Percentiles rank a stretch among this genome's conserved stretches.
phyloP scores from a whole-genome alignment of 1,284 basidiomycete genomes.

The Xerocomus tenax region DNA sequence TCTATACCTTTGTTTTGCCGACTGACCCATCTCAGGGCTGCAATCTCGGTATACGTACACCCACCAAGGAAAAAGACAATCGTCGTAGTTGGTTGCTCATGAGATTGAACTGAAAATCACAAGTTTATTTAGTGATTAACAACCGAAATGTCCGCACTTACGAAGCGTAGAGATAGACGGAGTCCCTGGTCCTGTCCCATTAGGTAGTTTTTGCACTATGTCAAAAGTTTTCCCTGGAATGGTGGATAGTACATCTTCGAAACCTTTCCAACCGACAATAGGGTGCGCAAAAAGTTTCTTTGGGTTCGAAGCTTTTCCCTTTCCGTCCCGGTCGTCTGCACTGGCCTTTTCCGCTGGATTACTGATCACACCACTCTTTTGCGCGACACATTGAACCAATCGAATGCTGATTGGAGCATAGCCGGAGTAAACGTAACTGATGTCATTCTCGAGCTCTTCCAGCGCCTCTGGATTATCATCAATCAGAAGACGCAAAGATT shows the following conservation, averaged over 20 bases:
- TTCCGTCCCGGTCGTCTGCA: slow-evolving; percentile 34
- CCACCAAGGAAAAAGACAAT: slow-evolving; percentile 98
- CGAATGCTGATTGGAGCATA: slow-evolving; percentile 91
- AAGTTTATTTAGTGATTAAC: slow-evolving; percentile 3
- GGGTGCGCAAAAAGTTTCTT: slow-evolving; percentile 73
- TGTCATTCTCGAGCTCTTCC: slow-evolving; percentile 82
- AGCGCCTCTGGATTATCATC: slow-evolving; percentile 76
- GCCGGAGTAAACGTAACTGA: slow-evolving; percentile 93
- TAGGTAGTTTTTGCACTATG: slow-evolving; percentile 49
- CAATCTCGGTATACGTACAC: slow-evolving; percentile 94
- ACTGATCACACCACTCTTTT: slow-evolving; percentile 81
- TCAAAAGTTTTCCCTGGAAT: slow-evolving; percentile 87
- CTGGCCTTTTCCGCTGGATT: slow-evolving; percentile 52
- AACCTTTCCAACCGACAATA: slow-evolving; percentile 92
- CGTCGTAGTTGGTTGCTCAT: slow-evolving; percentile 58
- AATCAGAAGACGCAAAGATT: slow-evolving; percentile 83
- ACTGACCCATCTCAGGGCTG: slow-evolving; percentile 86
- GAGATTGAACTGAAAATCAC: slow-evolving; percentile 35
- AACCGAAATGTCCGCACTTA: slow-evolving; percentile 30
- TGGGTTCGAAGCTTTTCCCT: slow-evolving; percentile 28
- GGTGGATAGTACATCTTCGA: slow-evolving; percentile 78
- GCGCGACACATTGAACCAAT: slow-evolving; percentile 84
- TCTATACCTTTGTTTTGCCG: slow-evolving; percentile 67
- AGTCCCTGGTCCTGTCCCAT: slow-evolving; percentile 29
- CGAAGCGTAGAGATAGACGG: slow-evolving; percentile 35